Percentiles rank a stretch among this genome's conserved stretches.
Evolutionary conservation across 2,329 filamentous ascomycete genomes (phyloP).

Genomic region (Colletotrichum shisoi): DNA sequence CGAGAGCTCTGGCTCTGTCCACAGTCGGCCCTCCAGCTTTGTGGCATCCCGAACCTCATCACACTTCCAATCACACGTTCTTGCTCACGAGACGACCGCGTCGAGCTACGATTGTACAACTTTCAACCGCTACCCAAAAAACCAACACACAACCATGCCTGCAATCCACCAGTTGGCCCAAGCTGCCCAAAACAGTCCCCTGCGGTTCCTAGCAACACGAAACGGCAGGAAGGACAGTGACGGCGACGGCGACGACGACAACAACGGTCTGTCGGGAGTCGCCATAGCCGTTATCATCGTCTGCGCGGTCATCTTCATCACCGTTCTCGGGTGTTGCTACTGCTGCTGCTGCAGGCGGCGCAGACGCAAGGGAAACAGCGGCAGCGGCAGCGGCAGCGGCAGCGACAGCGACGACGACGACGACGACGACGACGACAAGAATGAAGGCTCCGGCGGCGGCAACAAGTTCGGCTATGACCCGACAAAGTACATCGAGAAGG

Average conservation of each 20-base stretch:
- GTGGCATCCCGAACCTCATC: not conserved
- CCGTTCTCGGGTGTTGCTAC: constrained; percentile 1
- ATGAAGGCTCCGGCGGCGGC: not conserved
- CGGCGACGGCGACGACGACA: constrained; percentile 1
- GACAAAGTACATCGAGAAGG: constrained; percentile 27
- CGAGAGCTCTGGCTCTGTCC: too few relatives aligned
- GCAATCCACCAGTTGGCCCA: not conserved
- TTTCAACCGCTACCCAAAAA: not conserved
- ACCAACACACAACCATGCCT: not conserved
- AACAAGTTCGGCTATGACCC: constrained; percentile 11
- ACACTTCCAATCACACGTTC: not conserved
- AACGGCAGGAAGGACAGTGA: constrained; percentile 15
- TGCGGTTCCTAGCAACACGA: not conserved
- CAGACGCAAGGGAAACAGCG: constrained; percentile 14
- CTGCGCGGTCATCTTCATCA: not conserved
- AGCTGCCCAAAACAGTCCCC: not conserved
- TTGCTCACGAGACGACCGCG: not conserved
- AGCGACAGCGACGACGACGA: too few relatives aligned
- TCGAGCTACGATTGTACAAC: not conserved
- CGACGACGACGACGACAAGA: not conserved
- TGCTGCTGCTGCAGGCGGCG: constrained; percentile 28
- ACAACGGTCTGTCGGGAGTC: constrained; percentile 3
- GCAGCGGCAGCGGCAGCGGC: not conserved
- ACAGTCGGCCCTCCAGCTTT: too few relatives aligned
- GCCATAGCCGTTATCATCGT: constrained; percentile 23